phyloP scores from a whole-genome alignment of 306 rosid genomes.

The Neltuma alba region DNA sequence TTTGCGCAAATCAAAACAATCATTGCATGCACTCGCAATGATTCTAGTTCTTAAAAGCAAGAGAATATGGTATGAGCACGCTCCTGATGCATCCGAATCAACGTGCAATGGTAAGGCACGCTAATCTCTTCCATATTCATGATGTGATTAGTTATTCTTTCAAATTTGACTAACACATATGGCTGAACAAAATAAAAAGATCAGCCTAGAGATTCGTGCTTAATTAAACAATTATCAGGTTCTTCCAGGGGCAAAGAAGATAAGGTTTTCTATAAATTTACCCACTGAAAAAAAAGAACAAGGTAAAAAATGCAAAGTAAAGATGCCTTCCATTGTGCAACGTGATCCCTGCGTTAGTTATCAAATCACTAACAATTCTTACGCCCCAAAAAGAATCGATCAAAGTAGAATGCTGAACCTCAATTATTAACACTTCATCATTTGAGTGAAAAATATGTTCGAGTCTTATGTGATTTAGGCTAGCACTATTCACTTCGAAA shows the following conservation, averaged over 20 bases:
- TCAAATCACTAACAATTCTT: not conserved
- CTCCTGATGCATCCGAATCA: not conserved
- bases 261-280: constrained; percentile 11
- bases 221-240: constrained; percentile 23
- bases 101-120: not conserved
- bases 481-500: not conserved
- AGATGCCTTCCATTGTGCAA: constrained; percentile 16
- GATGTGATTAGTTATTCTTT: not conserved
- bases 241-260: constrained; percentile 16
- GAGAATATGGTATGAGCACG: not conserved
- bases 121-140: not conserved
- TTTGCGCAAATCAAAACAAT: constrained; percentile 11
- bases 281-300: not conserved
- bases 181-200: constrained; percentile 12
- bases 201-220: constrained; percentile 25
- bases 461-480: not conserved
- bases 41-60: constrained; percentile 15
- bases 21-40: constrained; percentile 32
- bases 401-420: not conserved
- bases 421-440: not conserved
- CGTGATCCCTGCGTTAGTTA: constrained; percentile 12
- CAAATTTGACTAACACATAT: not conserved
- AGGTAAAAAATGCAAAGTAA: constrained; percentile 2
- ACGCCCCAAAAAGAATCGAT: not conserved
- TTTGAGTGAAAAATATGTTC: not conserved